Conservation (phyloP, 768 basidiomycete species). For the Amanita rubescens region DNA sequence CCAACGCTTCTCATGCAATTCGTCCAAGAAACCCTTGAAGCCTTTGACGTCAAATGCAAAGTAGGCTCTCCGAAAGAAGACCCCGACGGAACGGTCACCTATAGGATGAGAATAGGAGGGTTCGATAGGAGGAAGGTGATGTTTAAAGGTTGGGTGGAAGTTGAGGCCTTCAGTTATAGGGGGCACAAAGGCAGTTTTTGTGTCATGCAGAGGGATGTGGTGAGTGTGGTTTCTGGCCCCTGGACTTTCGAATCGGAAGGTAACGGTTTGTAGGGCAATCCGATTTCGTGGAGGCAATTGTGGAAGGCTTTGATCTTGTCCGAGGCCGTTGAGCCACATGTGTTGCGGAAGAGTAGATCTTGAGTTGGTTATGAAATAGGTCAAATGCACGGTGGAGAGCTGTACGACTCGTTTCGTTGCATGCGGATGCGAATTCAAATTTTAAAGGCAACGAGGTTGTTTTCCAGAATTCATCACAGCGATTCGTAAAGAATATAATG, state of each 20-base stretch:
- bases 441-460: too few species aligned
- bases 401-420: too few species aligned
- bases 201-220: conserved; percentile 63
- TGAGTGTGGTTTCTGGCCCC: conserved; percentile 24
- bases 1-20: conserved; percentile 46
- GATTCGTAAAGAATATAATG: too few species aligned
- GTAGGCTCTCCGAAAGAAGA: conserved; percentile 20
- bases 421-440: too few species aligned
- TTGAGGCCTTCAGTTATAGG: conserved; percentile 51
- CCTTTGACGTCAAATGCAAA: conserved; percentile 44
- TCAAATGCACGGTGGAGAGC: too few species aligned
- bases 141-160: conserved; percentile 70
- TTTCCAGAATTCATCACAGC: too few species aligned
- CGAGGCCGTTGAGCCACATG: conserved; percentile 48
- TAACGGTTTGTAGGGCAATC: conserved; percentile 49
- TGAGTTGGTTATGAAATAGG: too few species aligned
- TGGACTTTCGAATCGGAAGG: background rate
- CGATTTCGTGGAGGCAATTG: conserved; percentile 69
- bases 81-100: conserved; percentile 12
- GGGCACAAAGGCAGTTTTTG: conserved; percentile 55
- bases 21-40: conserved; percentile 46
- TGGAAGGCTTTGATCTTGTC: conserved; percentile 61
- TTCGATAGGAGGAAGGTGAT: conserved; percentile 54
- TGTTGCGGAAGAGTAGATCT: conserved; percentile 31
- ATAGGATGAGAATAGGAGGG: conserved; percentile 57